Evolutionary conservation across 1,284 basidiomycete species (phyloP), one percentile per base, ranked within the genome.

Genomic region (Moniliella sp.): DNA sequence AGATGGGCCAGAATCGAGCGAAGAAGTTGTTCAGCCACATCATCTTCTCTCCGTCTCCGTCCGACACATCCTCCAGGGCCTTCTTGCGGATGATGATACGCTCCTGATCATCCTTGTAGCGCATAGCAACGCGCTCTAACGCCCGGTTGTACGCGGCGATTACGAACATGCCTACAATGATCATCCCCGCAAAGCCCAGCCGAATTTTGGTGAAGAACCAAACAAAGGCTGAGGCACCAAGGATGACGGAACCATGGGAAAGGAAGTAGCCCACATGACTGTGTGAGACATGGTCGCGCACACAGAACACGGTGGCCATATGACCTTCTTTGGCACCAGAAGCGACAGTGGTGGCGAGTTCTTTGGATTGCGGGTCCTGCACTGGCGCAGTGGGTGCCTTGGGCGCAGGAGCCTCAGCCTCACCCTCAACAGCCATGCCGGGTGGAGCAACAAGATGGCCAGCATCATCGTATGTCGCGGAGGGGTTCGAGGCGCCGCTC

Each of bases 21-120:
- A 63, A 35, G 31, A 55, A 55, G 55, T 83, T 72, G 34, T 57
- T 57, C 37, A 57, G 53, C 91, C 91, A 97, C 34, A 88, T 82
- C 2, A 83, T 86, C 15, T 74, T 72, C 64, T 97, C 88, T 50
- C 75, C 70, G 45, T 86, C 81, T 7, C 62, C 48, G 69, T 73
- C 69, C n/a, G n/a, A n/a, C n/a, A n/a, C n/a, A n/a, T n/a, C n/a
- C n/a, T 23, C 21, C 21, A 48, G 31, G 31, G 94, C 68, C 32
- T 78, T 72, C 28, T 74, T 75, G 67, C 93, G 94, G 62, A 83
- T 74, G 31, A 97, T 71, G 61, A 97, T 86, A 35, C 88, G 73
- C 56, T 84, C 81, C 35, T 97, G 83, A 62, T 97, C 91, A 55
- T 97, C 88, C 30, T 84, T 72, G 1, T 78, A 76, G 29, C 73